Conservation (phyloP, 2,329 filamentous ascomycete genomes). For the Fusarium staphyleae region DNA sequence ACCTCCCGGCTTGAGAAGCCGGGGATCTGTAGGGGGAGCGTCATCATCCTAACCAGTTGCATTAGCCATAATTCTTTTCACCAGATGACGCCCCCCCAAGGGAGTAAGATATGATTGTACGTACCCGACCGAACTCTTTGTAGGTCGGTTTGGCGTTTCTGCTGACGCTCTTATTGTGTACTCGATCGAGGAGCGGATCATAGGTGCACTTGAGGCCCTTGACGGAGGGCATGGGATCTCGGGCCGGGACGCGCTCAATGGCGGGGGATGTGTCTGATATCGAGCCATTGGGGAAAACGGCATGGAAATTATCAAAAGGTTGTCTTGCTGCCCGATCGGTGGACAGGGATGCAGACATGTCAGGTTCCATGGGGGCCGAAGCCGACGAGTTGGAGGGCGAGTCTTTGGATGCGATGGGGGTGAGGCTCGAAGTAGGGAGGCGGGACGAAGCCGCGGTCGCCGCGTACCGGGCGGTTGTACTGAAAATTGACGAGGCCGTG, state of each 20-base stretch:
- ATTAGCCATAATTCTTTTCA: constrained; percentile 65
- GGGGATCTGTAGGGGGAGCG: constrained; percentile 80
- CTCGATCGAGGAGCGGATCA: constrained; percentile 65
- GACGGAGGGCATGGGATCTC: constrained; percentile 61
- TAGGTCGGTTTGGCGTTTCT: constrained; percentile 67
- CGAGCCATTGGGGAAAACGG: constrained; percentile 44
- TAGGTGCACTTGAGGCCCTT: constrained; percentile 66
- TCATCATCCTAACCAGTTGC: constrained; percentile 75
- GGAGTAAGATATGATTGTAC: constrained; percentile 58
- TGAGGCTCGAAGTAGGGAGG: constrained; percentile 54
- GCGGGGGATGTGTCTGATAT: constrained; percentile 46
- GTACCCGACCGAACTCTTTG: constrained; percentile 71
- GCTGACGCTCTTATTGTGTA: constrained; percentile 57
- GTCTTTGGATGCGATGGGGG: constrained; percentile 60
- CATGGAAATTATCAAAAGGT: constrained; percentile 39
- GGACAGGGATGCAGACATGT: constrained; percentile 61
- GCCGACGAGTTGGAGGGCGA: constrained; percentile 59
- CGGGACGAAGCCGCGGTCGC: constrained; percentile 50
- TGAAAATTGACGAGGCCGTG: constrained; percentile 75
- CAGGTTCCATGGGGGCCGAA: constrained; percentile 59
- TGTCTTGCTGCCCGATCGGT: constrained; percentile 46
- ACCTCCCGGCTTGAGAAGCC: constrained; percentile 71
- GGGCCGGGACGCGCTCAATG: constrained; percentile 59
- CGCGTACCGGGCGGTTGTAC: constrained; percentile 54
- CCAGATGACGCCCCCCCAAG: constrained; percentile 67